Conservation (phyloP, 306 rosid genomes). For the Oemleria cerasiformis region DNA sequence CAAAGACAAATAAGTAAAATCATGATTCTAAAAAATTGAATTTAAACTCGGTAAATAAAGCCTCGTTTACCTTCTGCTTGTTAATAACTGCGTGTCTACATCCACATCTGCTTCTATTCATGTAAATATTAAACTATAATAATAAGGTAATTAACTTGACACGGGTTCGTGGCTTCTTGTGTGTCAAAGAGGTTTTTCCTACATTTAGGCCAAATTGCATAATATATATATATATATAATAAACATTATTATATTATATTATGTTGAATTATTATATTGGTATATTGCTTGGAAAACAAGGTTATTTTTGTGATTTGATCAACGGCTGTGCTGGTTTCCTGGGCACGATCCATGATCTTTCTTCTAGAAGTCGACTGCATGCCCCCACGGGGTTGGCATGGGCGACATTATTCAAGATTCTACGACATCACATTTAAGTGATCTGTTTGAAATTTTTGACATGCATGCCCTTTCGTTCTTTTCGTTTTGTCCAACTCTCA, state of each 20-base stretch:
- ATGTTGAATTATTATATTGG: neutral
- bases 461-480: too few relatives aligned
- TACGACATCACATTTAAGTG: neutral
- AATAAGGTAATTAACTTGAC: neutral
- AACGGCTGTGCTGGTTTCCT: neutral
- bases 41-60: too few relatives aligned
- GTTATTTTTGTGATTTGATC: neutral
- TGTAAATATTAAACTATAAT: neutral
- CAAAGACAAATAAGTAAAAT: too few relatives aligned
- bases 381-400: slow-evolving; percentile 16
- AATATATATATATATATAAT: neutral
- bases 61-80: too few relatives aligned
- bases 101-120: too few relatives aligned
- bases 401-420: slow-evolving; percentile 12
- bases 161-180: neutral
- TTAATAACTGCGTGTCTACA: too few relatives aligned
- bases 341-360: slow-evolving; percentile 6
- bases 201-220: neutral
- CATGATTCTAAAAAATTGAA: too few relatives aligned
- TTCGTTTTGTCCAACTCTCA: too few relatives aligned
- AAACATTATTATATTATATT: too few relatives aligned
- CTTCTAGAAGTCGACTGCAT: slow-evolving; percentile 35
- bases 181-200: neutral
- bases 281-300: slow-evolving; percentile 22
- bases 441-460: too few relatives aligned